Base-by-base conservation (phyloP, 2,329 filamentous ascomycete species). In the Stemphylium lycopersici region DNA sequence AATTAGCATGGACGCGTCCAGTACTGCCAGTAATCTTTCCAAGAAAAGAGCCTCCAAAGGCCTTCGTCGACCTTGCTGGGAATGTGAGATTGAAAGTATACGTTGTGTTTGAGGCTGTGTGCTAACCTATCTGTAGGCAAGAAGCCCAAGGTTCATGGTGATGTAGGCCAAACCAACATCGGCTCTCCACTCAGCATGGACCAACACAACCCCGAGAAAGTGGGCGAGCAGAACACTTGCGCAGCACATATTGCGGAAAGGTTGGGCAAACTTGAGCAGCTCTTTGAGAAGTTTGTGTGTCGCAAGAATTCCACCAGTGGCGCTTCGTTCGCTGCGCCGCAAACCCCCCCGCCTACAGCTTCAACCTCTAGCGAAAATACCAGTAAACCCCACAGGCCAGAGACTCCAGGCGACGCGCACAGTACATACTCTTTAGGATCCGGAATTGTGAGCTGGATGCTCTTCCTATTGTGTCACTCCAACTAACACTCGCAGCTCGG, bases 241-340 rank as follows among this genome's bases (percentile, higher is more conserved):
- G 51, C 65, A 12, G 42, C 63, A n/a, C 71, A 74, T 38, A 65
- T 73, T 31, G 65, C 67, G 20, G 71, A 75, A 50, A 61, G 70
- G 32, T 59, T 74, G 4, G 58, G 59, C 51, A 75, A 73, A 55
- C 57, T 75, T 16, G 72, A 75, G 39, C 69, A 71, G 29, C 57
- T 75, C 2, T 74, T 75, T 36, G 72, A 75, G 38, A 66, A 61
- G 47, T 74, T 73, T 40, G 70, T 72, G 12, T 73, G 70, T 59
- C 68, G 72, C 29, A 75, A 70, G 42, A 59, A 36, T 37, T 46
- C 68, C 8, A 58, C 37, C 34, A 33, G 48, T 15, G 55, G 39
- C 18, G 31, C 55, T 6, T 33, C 57, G 33, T 39, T 41, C 34
- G 58, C 63, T 15, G 32, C 38, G 18, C 59, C 62, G 20, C 48